Percentiles rank a stretch among this genome's conserved stretches.
phyloP scores from a whole-genome alignment of 2,329 filamentous ascomycete species.

The Aspergillus sp. region DNA sequence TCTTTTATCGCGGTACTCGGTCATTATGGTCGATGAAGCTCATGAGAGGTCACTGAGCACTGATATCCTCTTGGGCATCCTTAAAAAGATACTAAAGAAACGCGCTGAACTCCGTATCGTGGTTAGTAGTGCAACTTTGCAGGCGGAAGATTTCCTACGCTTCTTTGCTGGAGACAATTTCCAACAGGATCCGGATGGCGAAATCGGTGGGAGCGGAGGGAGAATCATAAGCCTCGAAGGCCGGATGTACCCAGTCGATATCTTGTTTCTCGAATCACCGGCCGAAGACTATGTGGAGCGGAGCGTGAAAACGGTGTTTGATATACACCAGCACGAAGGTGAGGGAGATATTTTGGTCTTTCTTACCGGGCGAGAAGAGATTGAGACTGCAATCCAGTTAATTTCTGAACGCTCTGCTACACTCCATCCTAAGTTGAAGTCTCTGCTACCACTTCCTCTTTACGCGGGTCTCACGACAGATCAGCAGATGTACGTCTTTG shows the following conservation, averaged over 20 bases:
- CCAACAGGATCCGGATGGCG: slow-evolving; percentile 32
- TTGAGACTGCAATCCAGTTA: slow-evolving; percentile 76
- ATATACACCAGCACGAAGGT: slow-evolving; percentile 78
- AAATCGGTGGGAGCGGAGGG: slow-evolving; percentile 48
- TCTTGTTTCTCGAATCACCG: slow-evolving; percentile 75
- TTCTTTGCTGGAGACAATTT: slow-evolving; percentile 67
- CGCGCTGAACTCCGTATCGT: slow-evolving; percentile 82
- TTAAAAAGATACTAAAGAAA: slow-evolving; percentile 85
- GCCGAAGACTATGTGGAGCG: slow-evolving; percentile 84
- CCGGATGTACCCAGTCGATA: slow-evolving; percentile 83
- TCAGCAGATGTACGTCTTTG: slow-evolving; percentile 93
- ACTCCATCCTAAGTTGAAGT: slow-evolving; percentile 59
- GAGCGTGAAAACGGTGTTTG: slow-evolving; percentile 78
- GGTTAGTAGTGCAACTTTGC: slow-evolving; percentile 88
- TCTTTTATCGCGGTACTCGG: slow-evolving; percentile 82
- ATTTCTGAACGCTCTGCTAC: slow-evolving; percentile 70
- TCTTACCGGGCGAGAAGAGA: slow-evolving; percentile 89
- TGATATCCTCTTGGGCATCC: slow-evolving; percentile 81
- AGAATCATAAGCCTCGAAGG: slow-evolving; percentile 83
- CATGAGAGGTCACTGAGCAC: slow-evolving; percentile 93
- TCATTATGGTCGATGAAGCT: slow-evolving; percentile 97
- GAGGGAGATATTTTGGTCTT: slow-evolving; percentile 90
- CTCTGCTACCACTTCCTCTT: slow-evolving; percentile 71
- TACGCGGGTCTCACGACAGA: slow-evolving; percentile 88
- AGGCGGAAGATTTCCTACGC: slow-evolving; percentile 78